Evolutionary conservation across 805 yeast genomes (phyloP).

Genomic region (Pichia gijzeniarum): DNA sequence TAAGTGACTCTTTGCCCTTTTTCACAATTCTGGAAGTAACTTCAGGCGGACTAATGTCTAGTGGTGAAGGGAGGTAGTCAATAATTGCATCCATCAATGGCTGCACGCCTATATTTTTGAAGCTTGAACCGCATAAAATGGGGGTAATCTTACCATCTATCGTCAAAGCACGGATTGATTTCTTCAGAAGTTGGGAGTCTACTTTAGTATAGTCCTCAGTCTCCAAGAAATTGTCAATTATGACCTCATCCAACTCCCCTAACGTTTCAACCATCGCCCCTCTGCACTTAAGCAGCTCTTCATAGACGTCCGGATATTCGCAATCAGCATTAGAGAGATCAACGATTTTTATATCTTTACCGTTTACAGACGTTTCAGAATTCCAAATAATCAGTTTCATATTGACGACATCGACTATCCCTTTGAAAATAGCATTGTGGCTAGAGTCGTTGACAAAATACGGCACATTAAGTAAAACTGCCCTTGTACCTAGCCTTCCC

Average conservation of each 20-base stretch:
- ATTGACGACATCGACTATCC: slow-evolving; percentile 71
- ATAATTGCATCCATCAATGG: slow-evolving; percentile 83
- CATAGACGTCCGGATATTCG: slow-evolving; percentile 31
- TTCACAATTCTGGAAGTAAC: slow-evolving; percentile 27
- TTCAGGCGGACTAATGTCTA: slow-evolving; percentile 54
- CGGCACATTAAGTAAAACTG: slow-evolving; percentile 73
- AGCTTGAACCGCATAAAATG: slow-evolving; percentile 88
- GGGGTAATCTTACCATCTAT: slow-evolving; percentile 57
- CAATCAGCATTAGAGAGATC: slow-evolving; percentile 31
- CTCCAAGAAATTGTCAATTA: slow-evolving; percentile 74
- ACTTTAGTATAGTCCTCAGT: slow-evolving; percentile 66
- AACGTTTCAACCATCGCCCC: slow-evolving; percentile 78
- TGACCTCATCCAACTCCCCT: slow-evolving; percentile 72
- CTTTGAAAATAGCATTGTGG: slow-evolving; percentile 43
- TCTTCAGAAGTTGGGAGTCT: slow-evolving; percentile 35
- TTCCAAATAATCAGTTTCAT: slow-evolving; percentile 52
- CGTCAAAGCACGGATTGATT: slow-evolving; percentile 61
- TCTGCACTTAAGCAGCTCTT: slow-evolving; percentile 50
- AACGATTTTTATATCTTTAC: slow-evolving; percentile 43
- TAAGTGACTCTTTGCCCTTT: slow-evolving; percentile 16
- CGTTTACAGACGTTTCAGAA: slow-evolving; percentile 32
- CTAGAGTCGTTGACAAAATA: slow-evolving; percentile 44
- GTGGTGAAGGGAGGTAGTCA: slow-evolving; percentile 76
- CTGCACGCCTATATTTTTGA: slow-evolving; percentile 89
- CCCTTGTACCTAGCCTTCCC: slow-evolving; percentile 64